Base-by-base conservation (phyloP, 2,329 filamentous ascomycete genomes). In the Colletotrichum destructivum region DNA sequence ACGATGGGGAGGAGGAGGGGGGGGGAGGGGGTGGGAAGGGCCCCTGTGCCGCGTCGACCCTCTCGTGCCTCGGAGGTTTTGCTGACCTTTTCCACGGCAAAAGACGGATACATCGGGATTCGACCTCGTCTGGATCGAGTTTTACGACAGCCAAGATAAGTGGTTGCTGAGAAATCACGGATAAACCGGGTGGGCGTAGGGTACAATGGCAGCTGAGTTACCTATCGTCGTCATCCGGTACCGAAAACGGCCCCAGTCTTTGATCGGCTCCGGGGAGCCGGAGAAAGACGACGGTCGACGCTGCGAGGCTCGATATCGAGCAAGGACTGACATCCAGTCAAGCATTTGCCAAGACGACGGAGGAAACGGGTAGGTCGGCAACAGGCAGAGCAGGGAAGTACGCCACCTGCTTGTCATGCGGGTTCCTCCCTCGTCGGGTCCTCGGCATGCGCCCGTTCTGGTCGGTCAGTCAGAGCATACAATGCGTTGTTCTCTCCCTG, bases 341-440 rank as follows among this genome's bases (percentile, higher is more conserved):
- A 71, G 69, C 69, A 62, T 71, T 66, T 68, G 69, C 69, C 69
- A 71, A 71, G 69, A 62, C 69, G 42, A 38, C 57, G 69, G 57
- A 52, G 69, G 64, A 12, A 71, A 44, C 69, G 69, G 69, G 57
- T 71, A 68, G 46, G 52, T 71, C 69, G 69, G 69, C 68, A 70
- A 42, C 49, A 47, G 16, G 31, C 23, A 42, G 16, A 51, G 35
- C 51, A 51, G 31, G 67, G 40, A 26, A 21, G 40, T 31, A 49
- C 23, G 59, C 49, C 66, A 63, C 59, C 60, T 46, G 18, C 38
- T 59, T 57, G 64, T 47, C 59, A 68, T 71, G 64, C 69, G 64
- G 56, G 23, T 66, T 44, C 16, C 49, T 42, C 23, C 60, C 35
- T 62, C 60, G 60, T 35, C n/a, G 49, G 61, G 35, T 35, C 31